Base-by-base conservation (phyloP, 192 early-diverging fungal species). In the Umbelopsis sp. region DNA sequence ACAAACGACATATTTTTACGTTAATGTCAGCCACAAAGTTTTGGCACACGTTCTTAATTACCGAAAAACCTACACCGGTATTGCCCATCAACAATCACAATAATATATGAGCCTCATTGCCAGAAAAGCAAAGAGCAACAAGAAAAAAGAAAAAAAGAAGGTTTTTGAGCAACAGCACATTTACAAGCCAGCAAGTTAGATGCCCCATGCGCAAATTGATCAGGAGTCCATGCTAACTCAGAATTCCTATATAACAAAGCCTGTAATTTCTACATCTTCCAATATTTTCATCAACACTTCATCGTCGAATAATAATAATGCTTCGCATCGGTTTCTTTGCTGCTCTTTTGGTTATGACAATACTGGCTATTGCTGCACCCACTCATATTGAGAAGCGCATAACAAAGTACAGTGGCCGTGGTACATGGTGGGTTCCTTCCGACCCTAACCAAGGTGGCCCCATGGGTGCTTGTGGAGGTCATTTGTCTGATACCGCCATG, bases 341-440 rank as follows among this genome's bases (percentile, higher is more conserved):
- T 36, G 26, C 56, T 34, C 29, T 32, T 32, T 20, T 62, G 29
- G 34, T 62, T 4, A 0, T 49, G 29, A 26, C 31, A 11, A 26
- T n/a, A 11, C 17, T 62, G 56, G 31, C 31, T 62, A n/a, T 32
- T 29, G 56, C 56, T n/a, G 56, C 56, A 29, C 56, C 56, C 4
- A 32, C 34, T 62, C 47, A 17, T 25, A 20, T 54, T 20, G 52
- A 25, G 12, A 62, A 62, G 31, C 56, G 56, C 17, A 34, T 26
- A 20, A 34, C 29, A 1, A 34, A 26, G 16, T 62, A 62, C 65
- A 45, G 36, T 53, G 81, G 81, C 29, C 70, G 43, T 17, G 81
- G 71, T 53, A 82, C 81, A 12, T 82, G 74, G 74, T 82, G 77
- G 68, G 73, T 66, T 2, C 77, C 78, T 62, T 65, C 56, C 26